phyloP scores from a whole-genome alignment of 1,284 basidiomycete species.

The Moniliophthora roreri region DNA sequence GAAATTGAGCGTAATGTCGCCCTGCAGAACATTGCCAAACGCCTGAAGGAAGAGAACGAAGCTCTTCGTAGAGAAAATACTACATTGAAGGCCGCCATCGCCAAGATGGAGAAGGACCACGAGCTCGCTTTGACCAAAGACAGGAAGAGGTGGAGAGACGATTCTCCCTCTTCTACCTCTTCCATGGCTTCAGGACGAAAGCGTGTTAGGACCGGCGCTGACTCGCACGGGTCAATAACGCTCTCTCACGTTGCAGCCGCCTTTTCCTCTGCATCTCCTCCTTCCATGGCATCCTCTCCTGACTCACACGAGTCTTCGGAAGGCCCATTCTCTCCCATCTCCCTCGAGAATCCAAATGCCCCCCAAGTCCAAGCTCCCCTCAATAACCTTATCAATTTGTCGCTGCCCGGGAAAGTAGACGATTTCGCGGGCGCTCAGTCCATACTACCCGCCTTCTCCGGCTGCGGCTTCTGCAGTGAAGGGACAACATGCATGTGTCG shows the following conservation, averaged over 20 bases:
- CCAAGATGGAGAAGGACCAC: slow-evolving; percentile 47
- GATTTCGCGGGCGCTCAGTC: slow-evolving; percentile 5
- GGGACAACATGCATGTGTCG: slow-evolving; percentile 74
- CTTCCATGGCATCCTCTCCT: slow-evolving; percentile 55
- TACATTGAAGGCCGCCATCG: slow-evolving; percentile 58
- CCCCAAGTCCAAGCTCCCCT: slow-evolving; percentile 25
- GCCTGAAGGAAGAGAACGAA: slow-evolving; percentile 87
- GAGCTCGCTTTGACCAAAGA: slow-evolving; percentile 30
- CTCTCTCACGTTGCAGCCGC: slow-evolving; percentile 15
- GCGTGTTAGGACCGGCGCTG: slow-evolving; percentile 41
- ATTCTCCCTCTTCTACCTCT: slow-evolving; percentile 35
- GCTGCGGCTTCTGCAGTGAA: slow-evolving; percentile 73
- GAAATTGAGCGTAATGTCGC: slow-evolving; percentile 89
- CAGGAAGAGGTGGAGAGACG: slow-evolving; percentile 58
- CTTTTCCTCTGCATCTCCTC: slow-evolving; percentile 34
- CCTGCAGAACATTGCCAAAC: slow-evolving; percentile 82
- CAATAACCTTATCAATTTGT: slow-evolving; percentile 19
- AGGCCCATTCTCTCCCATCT: slow-evolving; percentile 43
- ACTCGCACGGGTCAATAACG: slow-evolving; percentile 31
- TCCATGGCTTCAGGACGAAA: slow-evolving; percentile 35
- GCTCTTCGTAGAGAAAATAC: slow-evolving; percentile 64
- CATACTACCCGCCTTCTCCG: slow-evolving; percentile 27
- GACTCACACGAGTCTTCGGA: slow-evolving; percentile 45
- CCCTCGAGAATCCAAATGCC: slow-evolving; percentile 24
- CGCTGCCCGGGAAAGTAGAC: slow-evolving; percentile 15